phyloP scores from a whole-genome alignment of 1,284 basidiomycete genomes.

The Tilletia indica region DNA sequence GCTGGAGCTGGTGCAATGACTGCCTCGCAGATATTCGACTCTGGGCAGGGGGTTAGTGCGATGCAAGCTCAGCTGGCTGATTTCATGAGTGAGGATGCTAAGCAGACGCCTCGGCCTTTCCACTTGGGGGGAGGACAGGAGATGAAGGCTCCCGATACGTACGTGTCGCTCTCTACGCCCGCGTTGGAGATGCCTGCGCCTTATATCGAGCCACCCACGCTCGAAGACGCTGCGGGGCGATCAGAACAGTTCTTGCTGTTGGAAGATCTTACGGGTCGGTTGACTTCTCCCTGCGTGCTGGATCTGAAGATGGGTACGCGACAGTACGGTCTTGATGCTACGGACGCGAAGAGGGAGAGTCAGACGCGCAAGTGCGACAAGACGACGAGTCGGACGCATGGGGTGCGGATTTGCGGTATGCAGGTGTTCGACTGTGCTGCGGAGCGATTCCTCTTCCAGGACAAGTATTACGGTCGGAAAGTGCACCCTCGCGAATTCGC shows the following conservation, averaged over 20 bases:
- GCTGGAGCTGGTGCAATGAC: not conserved
- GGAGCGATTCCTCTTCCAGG: conserved; percentile 82
- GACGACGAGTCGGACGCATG: conserved; percentile 85
- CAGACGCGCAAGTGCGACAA: conserved; percentile 97
- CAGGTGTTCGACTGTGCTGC: conserved; percentile 67
- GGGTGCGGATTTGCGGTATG: conserved; percentile 95
- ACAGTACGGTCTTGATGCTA: conserved; percentile 96
- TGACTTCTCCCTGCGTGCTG: conserved; percentile 90
- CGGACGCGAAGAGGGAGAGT: conserved; percentile 86
- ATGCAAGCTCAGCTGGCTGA: not conserved
- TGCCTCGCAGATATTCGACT: too few relatives aligned
- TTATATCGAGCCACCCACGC: not conserved
- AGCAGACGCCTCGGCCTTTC: conserved; percentile 22
- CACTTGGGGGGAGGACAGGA: not conserved
- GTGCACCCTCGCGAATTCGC: conserved; percentile 82
- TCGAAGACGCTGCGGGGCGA: conserved; percentile 60
- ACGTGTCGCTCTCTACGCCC: not conserved
- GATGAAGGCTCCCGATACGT: not conserved
- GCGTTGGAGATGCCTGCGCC: not conserved
- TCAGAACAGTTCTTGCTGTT: conserved; percentile 98
- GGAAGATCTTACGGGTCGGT: conserved; percentile 94
- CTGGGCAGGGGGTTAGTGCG: too few relatives aligned
- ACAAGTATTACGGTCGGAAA: conserved; percentile 94
- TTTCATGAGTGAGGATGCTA: not conserved
- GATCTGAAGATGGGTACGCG: conserved; percentile 99